Conservation (phyloP, 257 asterid genomes). For the Solanum megistacrolobum region DNA sequence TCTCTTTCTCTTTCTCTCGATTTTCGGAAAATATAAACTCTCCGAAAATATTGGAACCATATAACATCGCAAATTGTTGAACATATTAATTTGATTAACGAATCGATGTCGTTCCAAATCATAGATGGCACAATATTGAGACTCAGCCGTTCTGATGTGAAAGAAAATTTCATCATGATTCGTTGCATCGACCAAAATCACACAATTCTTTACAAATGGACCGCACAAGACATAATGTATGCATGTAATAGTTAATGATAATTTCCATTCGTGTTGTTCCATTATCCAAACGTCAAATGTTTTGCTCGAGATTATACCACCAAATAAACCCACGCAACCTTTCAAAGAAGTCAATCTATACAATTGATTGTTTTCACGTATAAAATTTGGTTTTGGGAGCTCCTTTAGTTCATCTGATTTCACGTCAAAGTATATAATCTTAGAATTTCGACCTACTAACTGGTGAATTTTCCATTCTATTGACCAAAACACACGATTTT, state of each 20-base stretch:
- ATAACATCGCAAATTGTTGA: background rate
- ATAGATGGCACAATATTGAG: background rate
- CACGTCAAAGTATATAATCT: background rate
- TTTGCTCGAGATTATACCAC: background rate
- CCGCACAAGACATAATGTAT: background rate
- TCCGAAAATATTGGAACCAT: background rate
- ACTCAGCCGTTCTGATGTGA: background rate
- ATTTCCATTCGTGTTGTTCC: background rate
- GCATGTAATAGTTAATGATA: background rate
- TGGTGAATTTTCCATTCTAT: background rate
- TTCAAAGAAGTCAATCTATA: background rate
- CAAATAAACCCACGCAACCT: background rate
- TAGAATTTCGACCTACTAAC: background rate
- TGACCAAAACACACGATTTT: background rate
- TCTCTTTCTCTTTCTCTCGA: background rate
- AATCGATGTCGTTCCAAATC: background rate
- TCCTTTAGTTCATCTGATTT: background rate
- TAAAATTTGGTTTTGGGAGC: background rate
- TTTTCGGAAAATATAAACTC: background rate
- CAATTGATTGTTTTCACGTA: background rate
- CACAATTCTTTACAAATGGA: background rate
- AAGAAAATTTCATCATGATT: background rate
- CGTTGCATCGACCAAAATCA: background rate
- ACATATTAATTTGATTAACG: background rate
- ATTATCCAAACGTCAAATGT: background rate